A percentile compares a stretch with the other conserved stretches of the same genome.
Evolutionary conservation across 2,329 filamentous ascomycete species (phyloP).

Genomic region (Lachnellula occidentalis): DNA sequence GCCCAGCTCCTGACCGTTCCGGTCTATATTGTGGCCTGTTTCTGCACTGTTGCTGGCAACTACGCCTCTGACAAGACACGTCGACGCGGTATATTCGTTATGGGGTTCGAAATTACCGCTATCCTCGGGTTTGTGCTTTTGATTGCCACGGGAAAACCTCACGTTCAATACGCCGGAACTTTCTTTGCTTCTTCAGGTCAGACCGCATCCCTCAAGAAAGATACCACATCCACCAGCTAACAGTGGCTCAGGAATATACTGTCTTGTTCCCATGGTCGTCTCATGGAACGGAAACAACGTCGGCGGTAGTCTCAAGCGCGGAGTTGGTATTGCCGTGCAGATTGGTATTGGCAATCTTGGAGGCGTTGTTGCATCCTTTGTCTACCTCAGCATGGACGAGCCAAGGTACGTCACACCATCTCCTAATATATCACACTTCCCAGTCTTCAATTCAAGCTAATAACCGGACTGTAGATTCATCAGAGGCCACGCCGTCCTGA

Average conservation of each 20-base stretch:
- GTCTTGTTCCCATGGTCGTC: conserved; percentile 76
- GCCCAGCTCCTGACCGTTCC: conserved; percentile 45
- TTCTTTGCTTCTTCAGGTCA: conserved; percentile 68
- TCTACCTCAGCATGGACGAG: conserved; percentile 40
- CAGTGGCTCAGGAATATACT: conserved; percentile 66
- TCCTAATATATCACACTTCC: background rate
- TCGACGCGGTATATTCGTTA: conserved; percentile 65
- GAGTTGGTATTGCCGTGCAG: conserved; percentile 77
- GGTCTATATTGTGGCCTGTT: conserved; percentile 57
- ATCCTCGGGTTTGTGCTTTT: conserved; percentile 76
- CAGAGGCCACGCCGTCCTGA: conserved; percentile 40
- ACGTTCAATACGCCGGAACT: conserved; percentile 72
- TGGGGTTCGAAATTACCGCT: conserved; percentile 59
- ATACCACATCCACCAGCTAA: conserved; percentile 1
- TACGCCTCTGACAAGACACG: conserved; percentile 69
- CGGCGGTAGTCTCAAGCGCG: conserved; percentile 88
- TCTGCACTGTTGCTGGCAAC: conserved; percentile 62
- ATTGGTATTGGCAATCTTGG: conserved; percentile 91
- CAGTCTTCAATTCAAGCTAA: too few relatives aligned
- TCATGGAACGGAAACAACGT: conserved; percentile 83
- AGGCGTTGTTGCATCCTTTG: conserved; percentile 51
- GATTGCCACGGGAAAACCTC: conserved; percentile 54
- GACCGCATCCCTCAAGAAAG: conserved; percentile 19
- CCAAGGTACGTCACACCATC: conserved; percentile 19
- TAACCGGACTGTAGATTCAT: conserved; percentile 32